These are phyloP conservation scores for Pichia scutulata DNA, from an alignment of 805 yeast genomes.

Conservation along the genomic window DNA sequence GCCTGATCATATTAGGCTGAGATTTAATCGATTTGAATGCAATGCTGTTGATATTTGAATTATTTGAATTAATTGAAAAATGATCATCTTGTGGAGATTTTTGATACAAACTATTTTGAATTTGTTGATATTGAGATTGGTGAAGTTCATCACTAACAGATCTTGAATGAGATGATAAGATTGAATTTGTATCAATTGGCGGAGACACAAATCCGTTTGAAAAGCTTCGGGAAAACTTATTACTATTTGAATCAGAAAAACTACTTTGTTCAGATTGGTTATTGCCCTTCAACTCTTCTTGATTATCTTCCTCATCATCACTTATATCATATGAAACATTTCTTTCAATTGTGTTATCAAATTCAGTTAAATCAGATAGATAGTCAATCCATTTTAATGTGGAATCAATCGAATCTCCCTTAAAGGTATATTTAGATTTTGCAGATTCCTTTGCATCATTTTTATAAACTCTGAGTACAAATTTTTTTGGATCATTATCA, in stretches of 20 bases:
- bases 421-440: conserved; percentile 30
- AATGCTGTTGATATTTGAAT: background rate
- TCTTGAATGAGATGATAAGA: conserved; percentile 6
- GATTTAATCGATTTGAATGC: conserved; percentile 7
- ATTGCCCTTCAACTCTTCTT: background rate
- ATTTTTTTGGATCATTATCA: conserved; percentile 30
- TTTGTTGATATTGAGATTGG: conserved; percentile 3
- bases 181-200: background rate
- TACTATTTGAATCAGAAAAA: conserved; percentile 1
- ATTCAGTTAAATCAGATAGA: conserved; percentile 43
- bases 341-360: conserved; percentile 41
- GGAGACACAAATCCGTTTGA: background rate
- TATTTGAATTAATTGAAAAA: background rate
- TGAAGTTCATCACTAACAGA: conserved; percentile 5
- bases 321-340: conserved; percentile 34
- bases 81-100: background rate
- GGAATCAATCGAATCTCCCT: conserved; percentile 37
- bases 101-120: background rate
- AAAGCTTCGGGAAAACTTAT: background rate
- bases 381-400: conserved; percentile 49
- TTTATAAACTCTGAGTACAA: conserved; percentile 31
- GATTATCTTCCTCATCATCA: conserved; percentile 7
- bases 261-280: conserved; percentile 1
- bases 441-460: conserved; percentile 18
- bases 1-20: background rate